Evolutionary conservation across 2,329 filamentous ascomycete species (phyloP).

Genomic region (Ophiostoma ips): DNA sequence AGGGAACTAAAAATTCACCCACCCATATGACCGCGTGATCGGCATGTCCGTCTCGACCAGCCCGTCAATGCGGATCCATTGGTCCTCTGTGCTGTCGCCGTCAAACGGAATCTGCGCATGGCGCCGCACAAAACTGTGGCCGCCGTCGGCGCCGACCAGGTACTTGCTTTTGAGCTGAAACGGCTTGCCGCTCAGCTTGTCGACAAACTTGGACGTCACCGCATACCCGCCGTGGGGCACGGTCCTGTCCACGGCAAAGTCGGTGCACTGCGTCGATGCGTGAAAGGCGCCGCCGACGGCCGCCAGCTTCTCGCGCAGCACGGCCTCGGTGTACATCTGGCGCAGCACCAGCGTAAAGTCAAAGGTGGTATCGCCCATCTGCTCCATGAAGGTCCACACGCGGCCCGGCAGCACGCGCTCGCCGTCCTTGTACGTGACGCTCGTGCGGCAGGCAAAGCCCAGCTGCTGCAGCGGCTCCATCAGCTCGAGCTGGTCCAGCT

Average conservation of each 20-base stretch:
- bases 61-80: slow-evolving; percentile 41
- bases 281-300: slow-evolving; percentile 23
- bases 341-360: slow-evolving; percentile 39
- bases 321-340: slow-evolving; percentile 41
- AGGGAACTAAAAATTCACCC: too few species aligned
- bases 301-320: slow-evolving; percentile 30
- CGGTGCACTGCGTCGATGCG: slow-evolving; percentile 23
- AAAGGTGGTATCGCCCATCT: slow-evolving; percentile 36
- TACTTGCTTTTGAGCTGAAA: slow-evolving; percentile 49
- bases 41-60: slow-evolving; percentile 34
- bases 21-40: slow-evolving; percentile 29
- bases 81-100: slow-evolving; percentile 33
- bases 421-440: slow-evolving; percentile 34
- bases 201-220: slow-evolving; percentile 71
- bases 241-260: slow-evolving; percentile 31
- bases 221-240: slow-evolving; percentile 86
- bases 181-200: slow-evolving; percentile 63
- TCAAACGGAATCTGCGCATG: slow-evolving; percentile 34
- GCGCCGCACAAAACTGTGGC: slow-evolving; percentile 32
- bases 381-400: slow-evolving; percentile 39
- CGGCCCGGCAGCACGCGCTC: slow-evolving; percentile 28
- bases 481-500: slow-evolving; percentile 37
- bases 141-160: slow-evolving; percentile 38
- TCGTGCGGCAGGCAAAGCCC: slow-evolving; percentile 37
- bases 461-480: slow-evolving; percentile 35